Evolutionary conservation across 169 alveolate species (phyloP), one percentile per base, ranked within the genome.

Genomic region (Babesia sp.): DNA sequence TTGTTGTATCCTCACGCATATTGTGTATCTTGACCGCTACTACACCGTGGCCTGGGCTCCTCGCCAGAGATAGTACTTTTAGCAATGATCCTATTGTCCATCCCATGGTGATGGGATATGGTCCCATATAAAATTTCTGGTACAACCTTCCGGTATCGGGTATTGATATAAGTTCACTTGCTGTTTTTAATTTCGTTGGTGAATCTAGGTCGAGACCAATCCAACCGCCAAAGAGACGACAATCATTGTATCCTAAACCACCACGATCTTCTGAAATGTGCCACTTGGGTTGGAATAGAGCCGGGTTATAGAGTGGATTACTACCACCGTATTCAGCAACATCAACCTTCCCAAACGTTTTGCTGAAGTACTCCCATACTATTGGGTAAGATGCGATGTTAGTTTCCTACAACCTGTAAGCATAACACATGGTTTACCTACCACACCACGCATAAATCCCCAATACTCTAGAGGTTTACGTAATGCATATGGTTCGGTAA

Each of bases 91-190:
- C 95, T 54, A 91, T 67, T 18, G 95, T 91, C 88, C 93, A 91
- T 0, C 95, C 95, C 71, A 81, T 88, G 9, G 94, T 90, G 33
- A 82, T 79, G 34, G 93, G 93, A 48, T 87, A 64, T 9, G 95
- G 95, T 0, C 95, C 95, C 50, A 91, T 41, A 73, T 91, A 91
- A 24, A 91, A 84, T 85, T 91, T 91, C 71, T 91, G 95, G 53
- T 90, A 91, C 22, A 73, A 60, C 61, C 91, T 80, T 5, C 95
- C 80, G 22, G 80, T 48, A n/a, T 67, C 82, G 45, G 72, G 86
- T 26, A 60, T 73, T 31, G 37, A 22, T 8, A 55, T 69, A 4
- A 69, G 33, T 20, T 63, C 79, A 36, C 83, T 50, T 9, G 83
- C 83, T 22, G 58, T 58, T 59, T 67, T 84, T 41, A 64, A 83